These are phyloP conservation scores for Elongisporangium prolatum DNA, from an alignment of 352 stramenopile species.

Conservation along the genomic window DNA sequence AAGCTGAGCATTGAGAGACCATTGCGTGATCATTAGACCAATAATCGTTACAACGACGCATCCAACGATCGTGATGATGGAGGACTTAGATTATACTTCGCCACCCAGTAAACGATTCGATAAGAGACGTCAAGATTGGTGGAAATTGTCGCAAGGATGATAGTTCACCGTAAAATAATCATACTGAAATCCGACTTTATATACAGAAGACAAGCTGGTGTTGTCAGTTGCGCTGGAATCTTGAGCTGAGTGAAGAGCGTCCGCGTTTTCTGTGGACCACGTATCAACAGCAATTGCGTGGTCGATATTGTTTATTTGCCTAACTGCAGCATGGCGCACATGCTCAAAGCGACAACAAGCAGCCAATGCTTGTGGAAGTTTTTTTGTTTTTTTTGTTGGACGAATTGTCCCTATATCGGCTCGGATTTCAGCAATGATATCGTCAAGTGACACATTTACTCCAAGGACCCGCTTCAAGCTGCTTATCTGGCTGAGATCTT, in stretches of 20 bases:
- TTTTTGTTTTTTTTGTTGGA: not conserved
- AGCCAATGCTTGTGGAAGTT: not conserved
- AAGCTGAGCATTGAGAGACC: not conserved
- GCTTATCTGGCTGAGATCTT: not conserved
- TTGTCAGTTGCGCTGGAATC: too few relatives aligned
- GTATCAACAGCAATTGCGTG: not conserved
- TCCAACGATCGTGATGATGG: not conserved
- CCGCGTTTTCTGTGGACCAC: not conserved
- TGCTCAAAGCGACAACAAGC: too few relatives aligned
- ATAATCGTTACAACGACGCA: not conserved
- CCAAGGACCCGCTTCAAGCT: not conserved
- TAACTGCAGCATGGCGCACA: not conserved
- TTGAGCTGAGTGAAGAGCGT: not conserved
- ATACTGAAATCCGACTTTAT: too few relatives aligned
- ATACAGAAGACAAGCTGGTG: too few relatives aligned
- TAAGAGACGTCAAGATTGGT: too few relatives aligned
- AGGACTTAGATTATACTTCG: too few relatives aligned
- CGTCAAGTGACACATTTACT: not conserved
- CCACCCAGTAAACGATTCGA: too few relatives aligned
- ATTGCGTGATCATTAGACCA: not conserved
- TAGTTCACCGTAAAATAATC: too few relatives aligned
- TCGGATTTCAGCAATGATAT: not conserved
- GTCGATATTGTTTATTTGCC: not conserved
- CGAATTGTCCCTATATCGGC: not conserved
- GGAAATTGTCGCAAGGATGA: too few relatives aligned